Conservation (phyloP, 768 basidiomycete genomes). For the Lepiota brunneoincarnata region DNA sequence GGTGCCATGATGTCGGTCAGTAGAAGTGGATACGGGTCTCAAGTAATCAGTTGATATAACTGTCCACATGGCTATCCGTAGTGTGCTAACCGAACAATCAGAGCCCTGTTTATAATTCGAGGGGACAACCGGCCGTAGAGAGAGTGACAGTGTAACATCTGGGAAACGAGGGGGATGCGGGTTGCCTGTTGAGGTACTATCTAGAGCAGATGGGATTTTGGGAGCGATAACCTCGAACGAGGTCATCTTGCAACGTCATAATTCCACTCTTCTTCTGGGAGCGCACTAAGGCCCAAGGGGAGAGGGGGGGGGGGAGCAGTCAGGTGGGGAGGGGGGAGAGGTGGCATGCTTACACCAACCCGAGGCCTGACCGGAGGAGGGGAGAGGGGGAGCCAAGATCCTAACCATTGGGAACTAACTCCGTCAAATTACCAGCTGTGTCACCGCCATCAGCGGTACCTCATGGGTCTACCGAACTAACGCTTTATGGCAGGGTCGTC, state of each 20-base stretch:
- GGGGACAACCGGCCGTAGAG: not conserved
- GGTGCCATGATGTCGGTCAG: slow-evolving; percentile 7
- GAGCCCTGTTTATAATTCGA: not conserved
- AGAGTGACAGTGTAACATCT: not conserved
- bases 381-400: too few species aligned
- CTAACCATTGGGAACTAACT: not conserved
- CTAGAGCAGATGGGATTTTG: too few species aligned
- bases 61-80: not conserved
- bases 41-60: not conserved
- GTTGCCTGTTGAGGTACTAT: not conserved
- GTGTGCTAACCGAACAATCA: not conserved
- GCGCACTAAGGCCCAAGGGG: too few species aligned
- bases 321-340: too few species aligned
- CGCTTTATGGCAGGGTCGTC: slow-evolving; percentile 5
- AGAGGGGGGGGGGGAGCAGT: too few species aligned
- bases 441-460: slow-evolving; percentile 8
- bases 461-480: slow-evolving; percentile 10
- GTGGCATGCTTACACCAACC: not conserved
- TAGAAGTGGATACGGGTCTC: not conserved
- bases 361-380: not conserved
- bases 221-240: too few species aligned
- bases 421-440: not conserved
- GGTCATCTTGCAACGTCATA: too few species aligned
- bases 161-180: not conserved
- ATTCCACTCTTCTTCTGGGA: too few species aligned